Evolutionary conservation across 164 flowering plant genomes (phyloP).

Genomic region (Vitis riparia): DNA sequence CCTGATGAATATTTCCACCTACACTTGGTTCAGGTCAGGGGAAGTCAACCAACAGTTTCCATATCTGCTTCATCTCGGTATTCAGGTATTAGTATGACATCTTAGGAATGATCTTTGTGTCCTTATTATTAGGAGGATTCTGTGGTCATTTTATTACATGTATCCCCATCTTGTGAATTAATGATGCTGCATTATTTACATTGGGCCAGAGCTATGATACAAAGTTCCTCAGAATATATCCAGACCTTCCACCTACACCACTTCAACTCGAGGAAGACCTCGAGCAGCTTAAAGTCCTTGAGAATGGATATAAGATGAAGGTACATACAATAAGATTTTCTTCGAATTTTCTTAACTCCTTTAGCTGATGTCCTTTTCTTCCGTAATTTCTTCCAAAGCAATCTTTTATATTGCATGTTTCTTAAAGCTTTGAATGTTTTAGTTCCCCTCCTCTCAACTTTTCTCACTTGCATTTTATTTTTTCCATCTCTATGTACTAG

Average conservation of each 20-base stretch:
- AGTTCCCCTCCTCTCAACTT: too few species aligned
- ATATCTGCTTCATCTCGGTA: slow-evolving; percentile 93
- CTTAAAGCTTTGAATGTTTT: too few species aligned
- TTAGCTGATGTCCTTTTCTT: too few species aligned
- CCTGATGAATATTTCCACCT: neutral
- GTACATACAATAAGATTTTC: slow-evolving; percentile 25
- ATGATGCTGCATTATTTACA: neutral
- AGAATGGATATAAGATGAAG: slow-evolving; percentile 98
- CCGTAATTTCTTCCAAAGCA: too few species aligned
- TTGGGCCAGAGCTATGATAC: slow-evolving; percentile 76
- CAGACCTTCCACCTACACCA: slow-evolving; percentile 83
- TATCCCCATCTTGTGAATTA: too few species aligned
- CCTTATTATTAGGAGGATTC: too few species aligned
- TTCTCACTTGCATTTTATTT: too few species aligned
- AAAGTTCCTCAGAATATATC: slow-evolving; percentile 74
- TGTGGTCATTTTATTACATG: too few species aligned
- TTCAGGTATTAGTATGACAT: slow-evolving; percentile 61
- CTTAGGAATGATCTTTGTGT: too few species aligned
- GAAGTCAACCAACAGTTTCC: slow-evolving; percentile 76
- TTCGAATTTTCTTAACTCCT: too few species aligned
- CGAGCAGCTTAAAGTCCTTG: slow-evolving; percentile 96
- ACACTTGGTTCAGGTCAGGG: slow-evolving; percentile 56
- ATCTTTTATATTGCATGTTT: too few species aligned
- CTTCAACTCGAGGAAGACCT: slow-evolving; percentile 98
- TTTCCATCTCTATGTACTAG: too few species aligned